Evolutionary conservation across 164 flowering plant genomes (phyloP).

Genomic region (Chloranthus sessilifolius): DNA sequence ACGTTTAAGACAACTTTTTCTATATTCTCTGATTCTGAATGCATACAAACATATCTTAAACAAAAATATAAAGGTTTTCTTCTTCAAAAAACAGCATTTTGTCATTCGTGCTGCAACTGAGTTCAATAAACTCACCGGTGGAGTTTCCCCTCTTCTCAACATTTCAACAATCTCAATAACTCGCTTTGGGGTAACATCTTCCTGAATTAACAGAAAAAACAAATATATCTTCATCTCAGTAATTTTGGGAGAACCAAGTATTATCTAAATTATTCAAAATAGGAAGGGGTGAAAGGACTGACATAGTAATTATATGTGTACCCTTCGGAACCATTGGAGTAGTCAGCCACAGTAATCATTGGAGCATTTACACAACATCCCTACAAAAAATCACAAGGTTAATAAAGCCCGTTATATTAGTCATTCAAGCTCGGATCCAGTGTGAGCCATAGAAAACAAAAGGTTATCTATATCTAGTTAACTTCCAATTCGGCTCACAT

Average conservation of each 20-base stretch:
- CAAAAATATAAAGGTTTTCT: too few species aligned
- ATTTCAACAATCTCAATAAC: conserved; percentile 93
- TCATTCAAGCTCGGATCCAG: too few species aligned
- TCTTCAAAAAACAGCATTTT: too few species aligned
- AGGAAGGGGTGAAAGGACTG: conserved; percentile 18
- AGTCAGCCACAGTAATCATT: conserved; percentile 97
- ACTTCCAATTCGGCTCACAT: too few species aligned
- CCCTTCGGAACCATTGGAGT: conserved; percentile 96
- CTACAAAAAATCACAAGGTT: conserved; percentile 35
- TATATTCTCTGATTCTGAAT: too few species aligned
- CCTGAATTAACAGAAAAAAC: conserved; percentile 42
- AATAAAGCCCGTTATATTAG: too few species aligned
- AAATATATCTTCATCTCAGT: too few species aligned
- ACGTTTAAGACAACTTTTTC: too few species aligned
- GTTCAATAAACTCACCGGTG: conserved; percentile 53
- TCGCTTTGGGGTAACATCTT: conserved; percentile 84
- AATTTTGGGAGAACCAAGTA: not conserved
- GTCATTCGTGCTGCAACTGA: too few species aligned
- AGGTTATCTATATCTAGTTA: too few species aligned
- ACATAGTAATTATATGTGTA: conserved; percentile 93
- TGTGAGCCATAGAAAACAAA: too few species aligned
- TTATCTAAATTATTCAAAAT: not conserved
- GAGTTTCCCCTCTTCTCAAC: conserved; percentile 82
- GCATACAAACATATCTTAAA: too few species aligned
- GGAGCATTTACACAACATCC: conserved; percentile 99